Conservation (phyloP, 1,139 yeast species). For the Zygosaccharomyces sapae region DNA sequence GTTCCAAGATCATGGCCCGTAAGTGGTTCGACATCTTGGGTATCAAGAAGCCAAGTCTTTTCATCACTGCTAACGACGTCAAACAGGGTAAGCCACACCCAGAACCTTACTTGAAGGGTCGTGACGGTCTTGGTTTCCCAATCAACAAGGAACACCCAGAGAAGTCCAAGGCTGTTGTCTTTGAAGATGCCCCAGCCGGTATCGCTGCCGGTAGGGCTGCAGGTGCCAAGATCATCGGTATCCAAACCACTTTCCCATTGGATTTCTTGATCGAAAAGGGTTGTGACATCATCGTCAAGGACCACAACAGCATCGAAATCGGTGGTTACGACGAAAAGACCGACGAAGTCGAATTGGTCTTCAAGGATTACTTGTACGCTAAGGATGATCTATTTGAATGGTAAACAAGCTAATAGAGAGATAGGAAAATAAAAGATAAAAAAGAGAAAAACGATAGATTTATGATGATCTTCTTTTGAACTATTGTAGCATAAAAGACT, state of each 20-base stretch:
- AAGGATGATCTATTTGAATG: conserved; percentile 36
- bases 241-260: conserved; percentile 73
- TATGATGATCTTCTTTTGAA: not conserved
- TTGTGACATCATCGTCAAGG: conserved; percentile 75
- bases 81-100: conserved; percentile 80
- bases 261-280: conserved; percentile 68
- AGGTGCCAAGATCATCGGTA: conserved; percentile 78
- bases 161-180: conserved; percentile 54
- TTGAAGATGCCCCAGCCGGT: conserved; percentile 85
- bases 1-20: conserved; percentile 70
- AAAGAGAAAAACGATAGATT: not conserved
- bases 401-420: too few relatives aligned
- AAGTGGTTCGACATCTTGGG: conserved; percentile 72
- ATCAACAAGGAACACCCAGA: conserved; percentile 38
- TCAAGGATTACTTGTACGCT: conserved; percentile 38
- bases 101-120: conserved; percentile 67
- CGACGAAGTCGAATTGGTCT: conserved; percentile 37
- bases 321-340: conserved; percentile 36
- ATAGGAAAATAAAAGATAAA: too few relatives aligned
- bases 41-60: conserved; percentile 60
- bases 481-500: too few relatives aligned
- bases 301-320: conserved; percentile 50
- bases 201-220: conserved; percentile 79
- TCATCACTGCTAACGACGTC: conserved; percentile 78
- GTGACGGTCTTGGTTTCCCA: conserved; percentile 54